Evolutionary conservation across 345 rosid species (phyloP).

Genomic region (Moricandia moricandioides): DNA sequence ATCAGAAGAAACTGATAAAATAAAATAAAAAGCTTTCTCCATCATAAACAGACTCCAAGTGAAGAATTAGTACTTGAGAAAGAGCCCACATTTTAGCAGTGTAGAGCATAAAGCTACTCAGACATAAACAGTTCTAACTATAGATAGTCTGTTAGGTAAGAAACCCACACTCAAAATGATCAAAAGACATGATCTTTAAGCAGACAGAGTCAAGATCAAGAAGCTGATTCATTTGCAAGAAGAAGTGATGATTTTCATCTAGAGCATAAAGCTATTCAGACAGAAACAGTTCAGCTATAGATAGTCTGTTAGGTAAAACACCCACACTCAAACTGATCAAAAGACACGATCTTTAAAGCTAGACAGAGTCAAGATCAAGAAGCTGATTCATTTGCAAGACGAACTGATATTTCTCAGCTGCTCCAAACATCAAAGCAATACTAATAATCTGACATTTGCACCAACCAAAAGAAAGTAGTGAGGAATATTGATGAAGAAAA

Average conservation of each 20-base stretch:
- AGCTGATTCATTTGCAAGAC: no score
- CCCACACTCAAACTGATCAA: background rate
- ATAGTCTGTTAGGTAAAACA: background rate
- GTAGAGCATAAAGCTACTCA: background rate
- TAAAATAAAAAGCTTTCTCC: background rate
- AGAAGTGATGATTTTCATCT: background rate
- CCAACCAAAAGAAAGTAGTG: background rate
- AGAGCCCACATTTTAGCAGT: background rate
- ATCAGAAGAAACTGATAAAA: constrained; percentile 57
- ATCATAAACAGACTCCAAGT: background rate
- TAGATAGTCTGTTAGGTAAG: background rate
- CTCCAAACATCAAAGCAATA: constrained; percentile 7
- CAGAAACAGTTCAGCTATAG: background rate
- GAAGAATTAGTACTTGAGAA: background rate
- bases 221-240: background rate
- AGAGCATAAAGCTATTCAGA: background rate
- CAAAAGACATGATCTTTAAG: background rate
- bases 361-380: background rate
- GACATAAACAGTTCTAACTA: background rate
- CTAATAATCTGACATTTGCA: background rate
- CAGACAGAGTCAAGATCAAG: background rate
- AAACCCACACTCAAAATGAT: background rate
- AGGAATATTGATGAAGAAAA: background rate
- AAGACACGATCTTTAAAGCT: background rate
- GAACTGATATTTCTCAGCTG: background rate